A percentile compares a stretch with the other conserved stretches of the same genome.
Conservation (phyloP, 2,329 filamentous ascomycete genomes). For the Trichoderma sp. region DNA sequence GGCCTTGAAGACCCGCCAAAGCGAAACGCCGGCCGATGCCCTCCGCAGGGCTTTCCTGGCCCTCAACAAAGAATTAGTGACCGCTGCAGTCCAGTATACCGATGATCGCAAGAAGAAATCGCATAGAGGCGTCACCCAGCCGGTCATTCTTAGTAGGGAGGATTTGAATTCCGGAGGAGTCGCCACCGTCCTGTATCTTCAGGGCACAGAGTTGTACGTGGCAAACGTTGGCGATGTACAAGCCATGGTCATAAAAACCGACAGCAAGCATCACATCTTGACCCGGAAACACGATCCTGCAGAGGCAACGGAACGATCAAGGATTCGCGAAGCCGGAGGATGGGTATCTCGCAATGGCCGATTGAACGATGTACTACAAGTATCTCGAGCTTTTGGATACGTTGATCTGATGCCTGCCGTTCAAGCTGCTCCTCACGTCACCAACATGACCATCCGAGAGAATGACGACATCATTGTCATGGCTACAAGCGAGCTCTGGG, state of each 20-base stretch:
- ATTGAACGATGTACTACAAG: slow-evolving; percentile 86
- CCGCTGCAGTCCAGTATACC: slow-evolving; percentile 75
- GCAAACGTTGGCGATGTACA: slow-evolving; percentile 96
- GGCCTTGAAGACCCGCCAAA: slow-evolving; percentile 62
- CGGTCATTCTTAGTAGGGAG: slow-evolving; percentile 81
- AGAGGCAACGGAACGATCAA: slow-evolving; percentile 77
- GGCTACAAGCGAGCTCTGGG: slow-evolving; percentile 92
- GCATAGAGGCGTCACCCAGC: slow-evolving; percentile 70
- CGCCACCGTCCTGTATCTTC: slow-evolving; percentile 87
- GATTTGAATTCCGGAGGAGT: slow-evolving; percentile 89
- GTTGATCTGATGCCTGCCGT: slow-evolving; percentile 90
- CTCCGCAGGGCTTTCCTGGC: slow-evolving; percentile 82
- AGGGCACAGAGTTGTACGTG: slow-evolving; percentile 86
- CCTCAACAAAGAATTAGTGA: slow-evolving; percentile 92
- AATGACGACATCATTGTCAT: slow-evolving; percentile 92
- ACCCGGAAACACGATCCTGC: slow-evolving; percentile 94
- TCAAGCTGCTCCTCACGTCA: slow-evolving; percentile 84
- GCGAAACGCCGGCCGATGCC: slow-evolving; percentile 80
- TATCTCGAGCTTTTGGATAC: slow-evolving; percentile 94
- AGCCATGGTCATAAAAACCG: slow-evolving; percentile 90
- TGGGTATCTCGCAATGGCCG: slow-evolving; percentile 95
- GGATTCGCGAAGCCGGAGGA: slow-evolving; percentile 91
- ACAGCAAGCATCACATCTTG: slow-evolving; percentile 79
- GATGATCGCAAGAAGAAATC: slow-evolving; percentile 69
- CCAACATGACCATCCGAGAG: slow-evolving; percentile 75